Evolutionary conservation across 2,329 filamentous ascomycete species (phyloP).

Genomic region (Trichoderma asperellum): DNA sequence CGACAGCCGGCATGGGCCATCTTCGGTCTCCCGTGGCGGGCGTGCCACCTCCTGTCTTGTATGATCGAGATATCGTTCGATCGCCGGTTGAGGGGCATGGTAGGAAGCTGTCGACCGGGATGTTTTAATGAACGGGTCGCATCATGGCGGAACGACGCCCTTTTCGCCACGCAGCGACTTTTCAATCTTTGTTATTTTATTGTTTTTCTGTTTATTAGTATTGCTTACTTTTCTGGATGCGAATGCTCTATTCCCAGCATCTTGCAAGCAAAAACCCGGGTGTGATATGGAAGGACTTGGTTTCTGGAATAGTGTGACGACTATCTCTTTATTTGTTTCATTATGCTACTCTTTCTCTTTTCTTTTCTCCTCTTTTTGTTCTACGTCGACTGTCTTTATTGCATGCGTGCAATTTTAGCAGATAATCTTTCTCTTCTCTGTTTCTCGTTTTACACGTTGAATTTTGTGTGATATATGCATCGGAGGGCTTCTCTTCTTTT

Average conservation of each 20-base stretch:
- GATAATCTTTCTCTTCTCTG: not conserved
- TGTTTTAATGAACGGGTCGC: conserved; percentile 49
- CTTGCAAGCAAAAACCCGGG: conserved; percentile 1
- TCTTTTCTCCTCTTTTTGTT: not conserved
- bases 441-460: not conserved
- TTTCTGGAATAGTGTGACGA: conserved; percentile 14
- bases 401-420: conserved; percentile 1
- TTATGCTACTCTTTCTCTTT: not conserved
- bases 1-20: conserved; percentile 39
- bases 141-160: not conserved
- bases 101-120: conserved; percentile 55
- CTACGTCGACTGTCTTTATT: not conserved
- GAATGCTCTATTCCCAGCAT: not conserved
- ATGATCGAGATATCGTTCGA: conserved; percentile 44
- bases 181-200: not conserved
- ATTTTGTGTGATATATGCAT: conserved; percentile 7
- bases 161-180: not conserved
- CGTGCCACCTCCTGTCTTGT: conserved; percentile 43
- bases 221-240: conserved; percentile 1
- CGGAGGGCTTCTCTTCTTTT: conserved; percentile 1
- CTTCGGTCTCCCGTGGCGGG: conserved; percentile 38
- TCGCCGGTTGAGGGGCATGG: conserved; percentile 41
- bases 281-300: not conserved
- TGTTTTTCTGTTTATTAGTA: not conserved
- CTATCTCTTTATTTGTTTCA: conserved; percentile 1